A percentile compares a stretch with the other conserved stretches of the same genome.
Conservation (phyloP, 306 rosid species). For the Fagus crenata region DNA sequence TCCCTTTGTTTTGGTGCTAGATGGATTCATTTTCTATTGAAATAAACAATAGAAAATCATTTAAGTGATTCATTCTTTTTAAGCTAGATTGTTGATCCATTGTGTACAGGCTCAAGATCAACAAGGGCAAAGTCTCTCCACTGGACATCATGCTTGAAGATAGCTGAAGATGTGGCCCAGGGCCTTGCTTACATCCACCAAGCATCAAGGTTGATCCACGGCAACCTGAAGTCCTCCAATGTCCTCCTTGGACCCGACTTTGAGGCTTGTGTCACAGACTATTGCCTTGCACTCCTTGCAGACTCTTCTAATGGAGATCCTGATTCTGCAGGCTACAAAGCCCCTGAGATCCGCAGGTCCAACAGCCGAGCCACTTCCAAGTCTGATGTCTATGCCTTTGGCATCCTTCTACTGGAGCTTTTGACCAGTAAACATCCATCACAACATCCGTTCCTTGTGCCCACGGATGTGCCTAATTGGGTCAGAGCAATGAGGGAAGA, state of each 20-base stretch:
- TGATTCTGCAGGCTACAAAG: conserved; percentile 60
- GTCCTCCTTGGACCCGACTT: conserved; percentile 85
- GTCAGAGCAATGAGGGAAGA: conserved; percentile 79
- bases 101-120: conserved; percentile 69
- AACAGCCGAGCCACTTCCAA: conserved; percentile 49
- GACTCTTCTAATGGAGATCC: conserved; percentile 56
- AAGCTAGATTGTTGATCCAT: not conserved
- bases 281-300: conserved; percentile 54
- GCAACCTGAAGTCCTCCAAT: conserved; percentile 80
- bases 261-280: conserved; percentile 89
- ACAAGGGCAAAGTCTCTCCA: conserved; percentile 88
- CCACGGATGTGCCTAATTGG: conserved; percentile 73
- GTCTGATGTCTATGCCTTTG: conserved; percentile 77
- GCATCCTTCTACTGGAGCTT: conserved; percentile 81
- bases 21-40: not conserved
- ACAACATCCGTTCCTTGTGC: conserved; percentile 73
- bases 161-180: conserved; percentile 91
- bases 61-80: not conserved
- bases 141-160: conserved; percentile 97
- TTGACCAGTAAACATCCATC: conserved; percentile 86
- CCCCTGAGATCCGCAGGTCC: conserved; percentile 72
- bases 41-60: not conserved
- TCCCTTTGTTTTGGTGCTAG: not conserved
- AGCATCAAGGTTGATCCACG: conserved; percentile 65
- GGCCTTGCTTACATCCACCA: conserved; percentile 88